These are phyloP conservation scores for Austroboletus eburneus DNA, from an alignment of 768 basidiomycete genomes.

Conservation along the genomic window DNA sequence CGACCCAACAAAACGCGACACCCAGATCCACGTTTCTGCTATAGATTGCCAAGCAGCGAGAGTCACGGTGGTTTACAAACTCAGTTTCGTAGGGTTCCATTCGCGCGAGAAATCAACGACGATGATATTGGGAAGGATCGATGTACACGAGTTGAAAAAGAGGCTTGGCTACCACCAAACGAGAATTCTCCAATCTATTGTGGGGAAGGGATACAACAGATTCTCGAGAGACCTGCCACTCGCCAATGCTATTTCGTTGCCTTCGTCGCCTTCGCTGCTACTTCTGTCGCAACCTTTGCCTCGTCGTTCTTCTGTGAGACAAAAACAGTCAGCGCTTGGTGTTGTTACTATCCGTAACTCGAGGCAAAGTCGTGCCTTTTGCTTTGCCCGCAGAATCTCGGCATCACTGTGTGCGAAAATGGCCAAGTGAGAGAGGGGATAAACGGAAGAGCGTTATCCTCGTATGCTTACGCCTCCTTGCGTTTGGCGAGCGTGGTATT, in stretches of 20 bases:
- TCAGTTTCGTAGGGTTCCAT: too few relatives aligned
- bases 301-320: constrained; percentile 52
- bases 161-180: constrained; percentile 11
- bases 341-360: constrained; percentile 1
- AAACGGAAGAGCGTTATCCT: constrained; percentile 10
- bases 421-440: constrained; percentile 22
- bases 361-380: constrained; percentile 51
- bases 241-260: constrained; percentile 35
- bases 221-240: constrained; percentile 16
- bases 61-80: constrained; percentile 13
- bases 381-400: constrained; percentile 69
- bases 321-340: constrained; percentile 1
- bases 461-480: constrained; percentile 64
- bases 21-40: constrained; percentile 16
- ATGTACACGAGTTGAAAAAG: constrained; percentile 2
- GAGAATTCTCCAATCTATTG: constrained; percentile 9
- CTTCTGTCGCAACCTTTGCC: constrained; percentile 35
- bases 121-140: constrained; percentile 17
- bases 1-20: neutral
- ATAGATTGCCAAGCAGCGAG: constrained; percentile 21
- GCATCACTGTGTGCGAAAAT: constrained; percentile 55
- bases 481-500: constrained; percentile 57
- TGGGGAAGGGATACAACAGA: constrained; percentile 6
- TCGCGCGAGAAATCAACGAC: too few relatives aligned
- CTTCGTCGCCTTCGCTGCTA: constrained; percentile 12